Evolutionary conservation across 345 rosid genomes (phyloP), one percentile per base, ranked within the genome.

Genomic region (Salix suchowensis): DNA sequence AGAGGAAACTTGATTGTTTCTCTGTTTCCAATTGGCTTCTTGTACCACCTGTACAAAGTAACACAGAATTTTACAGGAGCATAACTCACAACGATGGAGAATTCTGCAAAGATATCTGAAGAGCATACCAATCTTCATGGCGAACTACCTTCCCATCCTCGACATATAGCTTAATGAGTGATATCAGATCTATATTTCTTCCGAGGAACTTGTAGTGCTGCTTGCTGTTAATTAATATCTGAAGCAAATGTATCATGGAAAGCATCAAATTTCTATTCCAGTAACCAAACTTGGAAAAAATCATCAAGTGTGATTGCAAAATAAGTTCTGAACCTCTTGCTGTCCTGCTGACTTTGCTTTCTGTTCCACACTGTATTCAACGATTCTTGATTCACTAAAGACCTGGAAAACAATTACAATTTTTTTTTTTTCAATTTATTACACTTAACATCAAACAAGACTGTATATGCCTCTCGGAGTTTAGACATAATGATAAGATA

Each of bases 141-240:
- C 91, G 94, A 58, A 90, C 82, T 68, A 94, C 87, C 88, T 91
- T 94, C 16, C 91, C 98, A 54, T 92, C 74, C 87, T 87, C 92
- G 24, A 90, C 85, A 36, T 83, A 37, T 68, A 94, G 86, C 87
- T 80, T 89, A 73, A 92, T 92, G 52, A 94, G 97, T 69, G 98
- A 91, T 70, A 87, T 84, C 97, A 94, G 86, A 65, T 88, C 87
- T 74, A 94, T 89, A 79, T 82, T 73, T 80, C 55, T 92, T 68
- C 97, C 98, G 82, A 89, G 2, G 83, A 91, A 79, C 86, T 87
- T 88, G 84, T 92, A 92, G 50, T 88, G 89, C 80, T 92, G 98
- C 77, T 94, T 94, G 89, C 85, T 92, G 85, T 92, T 94, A 32
- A 92, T 89, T 44, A 88, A 70, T 78, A 94, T 86, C 97, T 94